Conservation (phyloP, 345 rosid species). For the Reutealis trisperma region DNA sequence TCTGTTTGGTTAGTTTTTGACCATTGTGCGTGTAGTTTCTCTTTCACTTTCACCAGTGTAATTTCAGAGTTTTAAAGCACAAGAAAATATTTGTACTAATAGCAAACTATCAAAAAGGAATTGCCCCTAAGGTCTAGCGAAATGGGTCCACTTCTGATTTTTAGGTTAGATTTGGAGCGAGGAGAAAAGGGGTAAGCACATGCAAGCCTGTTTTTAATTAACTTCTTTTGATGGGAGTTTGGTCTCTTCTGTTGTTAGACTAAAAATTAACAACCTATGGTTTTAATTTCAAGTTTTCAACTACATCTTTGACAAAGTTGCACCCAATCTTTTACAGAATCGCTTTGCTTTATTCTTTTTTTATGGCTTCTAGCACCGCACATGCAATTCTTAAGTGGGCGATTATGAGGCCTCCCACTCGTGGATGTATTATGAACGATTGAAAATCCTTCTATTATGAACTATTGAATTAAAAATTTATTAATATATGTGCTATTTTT, state of each 20-base stretch:
- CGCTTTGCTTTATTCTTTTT: background rate
- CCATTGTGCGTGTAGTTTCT: slow-evolving; percentile 2
- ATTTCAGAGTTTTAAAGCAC: background rate
- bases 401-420: background rate
- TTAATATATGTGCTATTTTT: too few species aligned
- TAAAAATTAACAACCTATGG: background rate
- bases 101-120: background rate
- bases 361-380: slow-evolving; percentile 1
- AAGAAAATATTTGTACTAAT: background rate
- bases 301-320: slow-evolving; percentile 18
- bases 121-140: background rate
- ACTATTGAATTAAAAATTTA: too few species aligned
- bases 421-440: background rate
- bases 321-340: background rate
- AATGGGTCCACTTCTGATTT: slow-evolving; percentile 18
- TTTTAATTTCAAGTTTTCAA: background rate
- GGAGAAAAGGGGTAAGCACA: slow-evolving; percentile 23
- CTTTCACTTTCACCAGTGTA: slow-evolving; percentile 24
- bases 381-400: slow-evolving; percentile 3
- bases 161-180: slow-evolving; percentile 5
- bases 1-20: slow-evolving; percentile 15
- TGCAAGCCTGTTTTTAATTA: slow-evolving; percentile 25
- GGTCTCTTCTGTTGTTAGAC: background rate
- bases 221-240: background rate
- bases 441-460: too few species aligned